These are phyloP conservation scores for Mediolabrus comicus DNA, from an alignment of 108 stramenopile genomes.

Conservation along the genomic window DNA sequence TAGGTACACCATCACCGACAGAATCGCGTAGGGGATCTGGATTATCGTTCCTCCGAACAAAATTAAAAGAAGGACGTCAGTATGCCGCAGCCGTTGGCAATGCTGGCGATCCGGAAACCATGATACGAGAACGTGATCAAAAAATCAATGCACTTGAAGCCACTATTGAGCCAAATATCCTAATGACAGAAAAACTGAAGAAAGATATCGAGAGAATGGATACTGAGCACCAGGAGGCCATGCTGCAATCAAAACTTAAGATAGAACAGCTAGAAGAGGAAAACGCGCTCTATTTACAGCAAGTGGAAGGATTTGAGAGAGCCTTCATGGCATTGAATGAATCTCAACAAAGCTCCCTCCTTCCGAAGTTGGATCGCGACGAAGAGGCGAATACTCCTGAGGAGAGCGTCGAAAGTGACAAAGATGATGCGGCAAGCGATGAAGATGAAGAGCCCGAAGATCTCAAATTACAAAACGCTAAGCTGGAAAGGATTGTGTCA, in stretches of 20 bases:
- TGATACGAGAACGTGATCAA: conserved; percentile 20
- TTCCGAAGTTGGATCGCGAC: neutral
- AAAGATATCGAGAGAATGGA: conserved; percentile 30
- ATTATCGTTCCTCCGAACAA: neutral
- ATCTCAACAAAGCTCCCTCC: neutral
- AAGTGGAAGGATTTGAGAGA: conserved; percentile 32
- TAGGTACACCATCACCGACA: neutral
- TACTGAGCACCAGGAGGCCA: conserved; percentile 16
- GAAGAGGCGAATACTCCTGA: neutral
- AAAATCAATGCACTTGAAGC: conserved; percentile 19
- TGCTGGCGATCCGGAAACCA: neutral
- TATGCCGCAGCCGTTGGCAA: neutral
- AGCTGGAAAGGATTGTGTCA: conserved; percentile 8
- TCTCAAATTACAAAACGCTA: conserved; percentile 10
- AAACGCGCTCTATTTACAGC: conserved; percentile 13
- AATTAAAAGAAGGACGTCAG: neutral
- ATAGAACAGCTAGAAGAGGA: conserved; percentile 22
- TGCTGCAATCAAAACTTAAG: neutral
- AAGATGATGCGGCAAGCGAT: conserved; percentile 3
- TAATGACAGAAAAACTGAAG: conserved; percentile 25
- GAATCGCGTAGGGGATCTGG: neutral
- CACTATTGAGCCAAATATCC: conserved; percentile 21
- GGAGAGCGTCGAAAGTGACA: neutral
- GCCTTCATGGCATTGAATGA: conserved; percentile 33
- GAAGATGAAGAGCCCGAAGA: conserved; percentile 10